Evolutionary conservation across 306 rosid species (phyloP).

Genomic region (Lupinus albus): DNA sequence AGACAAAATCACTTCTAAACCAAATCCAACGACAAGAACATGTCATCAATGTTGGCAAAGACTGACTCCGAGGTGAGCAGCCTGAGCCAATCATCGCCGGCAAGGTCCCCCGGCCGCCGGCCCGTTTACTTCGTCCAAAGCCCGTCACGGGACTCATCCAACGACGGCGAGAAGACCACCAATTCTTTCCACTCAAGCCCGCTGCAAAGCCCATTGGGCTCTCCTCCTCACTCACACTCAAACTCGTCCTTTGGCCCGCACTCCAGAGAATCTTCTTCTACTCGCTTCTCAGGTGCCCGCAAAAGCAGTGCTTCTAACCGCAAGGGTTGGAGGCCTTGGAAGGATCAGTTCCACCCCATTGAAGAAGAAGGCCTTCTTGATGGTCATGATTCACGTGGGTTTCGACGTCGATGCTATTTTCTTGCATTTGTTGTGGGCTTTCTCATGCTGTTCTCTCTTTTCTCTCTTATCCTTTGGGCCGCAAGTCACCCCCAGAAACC

Average conservation of each 20-base stretch:
- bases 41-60: constrained; percentile 64
- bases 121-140: constrained; percentile 80
- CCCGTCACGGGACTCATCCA: constrained; percentile 85
- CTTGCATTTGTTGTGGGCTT: constrained; percentile 59
- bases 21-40: too few species aligned
- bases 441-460: constrained; percentile 53
- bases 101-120: constrained; percentile 60
- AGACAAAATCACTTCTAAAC: neutral
- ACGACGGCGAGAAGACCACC: constrained; percentile 87
- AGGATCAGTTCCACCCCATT: constrained; percentile 63
- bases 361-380: constrained; percentile 88
- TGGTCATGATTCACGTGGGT: constrained; percentile 25
- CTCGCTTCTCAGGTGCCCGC: constrained; percentile 78
- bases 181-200: constrained; percentile 88
- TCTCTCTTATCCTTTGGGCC: constrained; percentile 84
- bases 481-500: constrained; percentile 88
- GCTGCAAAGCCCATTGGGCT: constrained; percentile 78
- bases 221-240: constrained; percentile 93
- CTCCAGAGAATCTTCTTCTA: constrained; percentile 90
- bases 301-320: constrained; percentile 41
- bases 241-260: constrained; percentile 85
- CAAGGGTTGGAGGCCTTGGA: constrained; percentile 68
- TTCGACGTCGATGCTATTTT: constrained; percentile 67
- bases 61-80: constrained; percentile 95
- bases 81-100: constrained; percentile 74